Evolutionary conservation across 805 yeast species (phyloP).

Genomic region (Debaryomyces castellii): DNA sequence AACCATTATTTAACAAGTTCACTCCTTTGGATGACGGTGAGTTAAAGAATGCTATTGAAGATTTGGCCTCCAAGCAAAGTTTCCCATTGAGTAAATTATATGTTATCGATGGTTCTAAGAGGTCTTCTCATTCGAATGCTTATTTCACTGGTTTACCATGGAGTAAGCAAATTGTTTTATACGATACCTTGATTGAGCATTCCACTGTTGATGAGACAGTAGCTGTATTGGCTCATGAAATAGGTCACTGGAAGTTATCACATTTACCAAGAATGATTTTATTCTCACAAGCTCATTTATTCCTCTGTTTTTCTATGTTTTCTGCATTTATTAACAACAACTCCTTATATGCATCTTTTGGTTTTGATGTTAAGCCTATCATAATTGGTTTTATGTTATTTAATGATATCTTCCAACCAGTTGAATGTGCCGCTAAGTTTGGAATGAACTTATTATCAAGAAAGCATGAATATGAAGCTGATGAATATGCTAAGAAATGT

Average conservation of each 20-base stretch:
- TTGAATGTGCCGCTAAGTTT: slow-evolving; percentile 68
- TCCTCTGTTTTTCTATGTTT: slow-evolving; percentile 68
- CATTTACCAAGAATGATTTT: slow-evolving; percentile 80
- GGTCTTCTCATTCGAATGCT: slow-evolving; percentile 96
- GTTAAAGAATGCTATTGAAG: slow-evolving; percentile 76
- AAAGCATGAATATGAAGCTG: slow-evolving; percentile 92
- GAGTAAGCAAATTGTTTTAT: slow-evolving; percentile 93
- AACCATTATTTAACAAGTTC: slow-evolving; percentile 89
- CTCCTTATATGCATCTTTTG: slow-evolving; percentile 77
- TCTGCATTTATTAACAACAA: slow-evolving; percentile 77
- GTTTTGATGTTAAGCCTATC: slow-evolving; percentile 70
- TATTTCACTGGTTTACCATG: slow-evolving; percentile 95
- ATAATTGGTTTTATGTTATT: slow-evolving; percentile 81
- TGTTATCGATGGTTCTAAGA: slow-evolving; percentile 95
- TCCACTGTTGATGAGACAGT: slow-evolving; percentile 77
- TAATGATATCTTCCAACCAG: slow-evolving; percentile 73
- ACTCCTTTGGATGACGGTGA: slow-evolving; percentile 91
- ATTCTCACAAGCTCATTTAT: slow-evolving; percentile 62
- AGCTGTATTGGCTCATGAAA: slow-evolving; percentile 97
- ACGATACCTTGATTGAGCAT: slow-evolving; percentile 84
- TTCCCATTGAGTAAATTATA: slow-evolving; percentile 86
- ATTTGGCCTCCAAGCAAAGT: slow-evolving; percentile 67
- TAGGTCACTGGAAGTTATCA: slow-evolving; percentile 94
- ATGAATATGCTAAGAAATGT: slow-evolving; percentile 71
- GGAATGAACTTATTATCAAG: slow-evolving; percentile 71